Percentiles rank a stretch among this genome's conserved stretches.
These are phyloP conservation scores for Fusarium sp. DNA, from an alignment of 2,329 filamentous ascomycete genomes.

Conservation along the genomic window DNA sequence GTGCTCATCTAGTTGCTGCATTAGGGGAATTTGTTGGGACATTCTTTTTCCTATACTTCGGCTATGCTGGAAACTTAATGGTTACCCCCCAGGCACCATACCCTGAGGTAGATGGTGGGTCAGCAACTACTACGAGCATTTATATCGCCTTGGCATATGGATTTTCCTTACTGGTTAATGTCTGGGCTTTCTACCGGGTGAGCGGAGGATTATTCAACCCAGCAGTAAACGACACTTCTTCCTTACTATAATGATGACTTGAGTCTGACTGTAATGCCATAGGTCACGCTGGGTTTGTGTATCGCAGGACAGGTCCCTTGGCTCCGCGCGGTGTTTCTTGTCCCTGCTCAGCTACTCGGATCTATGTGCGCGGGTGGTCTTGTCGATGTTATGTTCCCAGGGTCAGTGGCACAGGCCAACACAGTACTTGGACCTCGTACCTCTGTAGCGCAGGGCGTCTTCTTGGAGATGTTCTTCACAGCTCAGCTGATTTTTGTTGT, in stretches of 20 bases:
- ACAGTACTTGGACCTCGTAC: slow-evolving; percentile 59
- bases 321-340: slow-evolving; percentile 51
- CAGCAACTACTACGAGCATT: slow-evolving; percentile 17
- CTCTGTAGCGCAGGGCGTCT: slow-evolving; percentile 66
- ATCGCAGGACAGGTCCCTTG: slow-evolving; percentile 27
- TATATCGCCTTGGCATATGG: slow-evolving; percentile 30
- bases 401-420: slow-evolving; percentile 61
- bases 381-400: slow-evolving; percentile 65
- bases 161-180: slow-evolving; percentile 58
- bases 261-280: background rate
- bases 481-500: slow-evolving; percentile 69
- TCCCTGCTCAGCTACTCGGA: slow-evolving; percentile 64
- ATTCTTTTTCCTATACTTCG: slow-evolving; percentile 36
- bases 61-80: slow-evolving; percentile 34
- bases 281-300: slow-evolving; percentile 32
- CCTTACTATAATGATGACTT: background rate
- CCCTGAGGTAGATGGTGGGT: background rate
- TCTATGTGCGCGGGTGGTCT: slow-evolving; percentile 66
- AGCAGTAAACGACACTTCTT: slow-evolving; percentile 13
- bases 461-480: slow-evolving; percentile 72
- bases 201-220: slow-evolving; percentile 59
- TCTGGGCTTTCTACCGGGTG: slow-evolving; percentile 64
- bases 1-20: slow-evolving; percentile 25
- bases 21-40: slow-evolving; percentile 29
- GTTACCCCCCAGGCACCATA: slow-evolving; percentile 12